Percentiles rank a stretch among this genome's conserved stretches.
phyloP scores from a whole-genome alignment of 352 stramenopile genomes.

The Nothophytophthora sp. region DNA sequence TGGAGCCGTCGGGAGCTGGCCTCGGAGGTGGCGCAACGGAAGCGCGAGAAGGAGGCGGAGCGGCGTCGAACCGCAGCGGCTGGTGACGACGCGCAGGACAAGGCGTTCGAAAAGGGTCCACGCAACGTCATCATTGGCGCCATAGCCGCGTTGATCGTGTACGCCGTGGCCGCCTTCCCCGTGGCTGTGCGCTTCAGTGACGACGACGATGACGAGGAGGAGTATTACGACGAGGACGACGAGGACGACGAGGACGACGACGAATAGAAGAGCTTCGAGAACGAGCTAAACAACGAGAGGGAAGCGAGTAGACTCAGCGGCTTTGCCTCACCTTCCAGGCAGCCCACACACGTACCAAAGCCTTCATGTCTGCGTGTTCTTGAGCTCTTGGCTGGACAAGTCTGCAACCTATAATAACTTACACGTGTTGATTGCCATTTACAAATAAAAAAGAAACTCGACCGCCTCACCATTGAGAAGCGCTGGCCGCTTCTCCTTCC shows the following conservation, averaged over 20 bases:
- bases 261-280: too few species aligned
- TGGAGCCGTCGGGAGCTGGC: conserved; percentile 77
- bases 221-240: conserved; percentile 47
- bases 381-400: conserved; percentile 15
- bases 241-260: conserved; percentile 20
- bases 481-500: too few species aligned
- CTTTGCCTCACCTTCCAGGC: too few species aligned
- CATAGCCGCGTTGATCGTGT: conserved; percentile 68
- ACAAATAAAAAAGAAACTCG: conserved; percentile 45
- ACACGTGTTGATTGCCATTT: conserved; percentile 41
- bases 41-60: conserved; percentile 34
- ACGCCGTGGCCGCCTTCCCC: conserved; percentile 66
- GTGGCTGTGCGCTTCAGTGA: conserved; percentile 53
- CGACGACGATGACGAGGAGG: conserved; percentile 41
- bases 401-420: conserved; percentile 40
- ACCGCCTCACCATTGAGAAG: too few species aligned
- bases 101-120: conserved; percentile 71
- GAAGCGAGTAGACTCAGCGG: too few species aligned
- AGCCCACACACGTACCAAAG: too few species aligned
- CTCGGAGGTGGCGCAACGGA: conserved; percentile 56
- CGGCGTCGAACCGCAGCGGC: conserved; percentile 8
- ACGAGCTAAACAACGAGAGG: too few species aligned
- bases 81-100: conserved; percentile 13
- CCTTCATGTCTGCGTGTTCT: neutral
- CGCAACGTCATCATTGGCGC: conserved; percentile 84